Base-by-base conservation (phyloP, 1,284 basidiomycete genomes). In the Rhodotorula sp. region DNA sequence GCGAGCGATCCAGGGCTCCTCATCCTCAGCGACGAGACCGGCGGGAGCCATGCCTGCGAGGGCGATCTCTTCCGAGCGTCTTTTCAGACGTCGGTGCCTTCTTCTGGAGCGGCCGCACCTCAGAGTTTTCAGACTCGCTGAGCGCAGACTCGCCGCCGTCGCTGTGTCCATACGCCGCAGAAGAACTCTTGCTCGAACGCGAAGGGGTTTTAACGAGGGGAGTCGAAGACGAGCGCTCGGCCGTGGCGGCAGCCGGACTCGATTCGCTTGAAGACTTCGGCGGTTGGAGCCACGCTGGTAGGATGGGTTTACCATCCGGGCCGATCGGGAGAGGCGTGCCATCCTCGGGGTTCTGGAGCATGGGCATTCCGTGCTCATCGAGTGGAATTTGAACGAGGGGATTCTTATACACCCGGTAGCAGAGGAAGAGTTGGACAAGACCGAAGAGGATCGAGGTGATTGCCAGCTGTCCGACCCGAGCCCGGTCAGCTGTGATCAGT, bases 331-430 rank as follows among this genome's bases (percentile, higher is more conserved):
- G 43, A 5, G 57, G 60, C 28, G 1, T 4, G 15, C 70, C 70
- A 10, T 59, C 63, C 38, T 66, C 60, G 2, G 70, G 70, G 47
- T 71, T 64, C 45, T 68, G 64, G n/a, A 57, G 43, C 7, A 45
- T 6, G 12, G 64, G 66, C 60, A 68, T 60, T 12, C 70, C 70
- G 50, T 68, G 66, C 28, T 45, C 43, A 60, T 71, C 70, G 60
- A 71, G 69, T 0, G 69, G 72, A 1, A 67, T 64, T 38, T 71
- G 68, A 21, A 74, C 34, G 43, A 74, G 55, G 18, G 64, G 66
- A 62, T 60, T 68, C 10, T 55, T 19, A 59, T 54, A 74, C 5
- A 69, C 48, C 14, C 54, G 31, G 54, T 67, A 14, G 49, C 56
- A 43, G 34, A 74, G 63, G 56, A 49, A 2, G 38, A 74, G 59